A percentile compares a stretch with the other conserved stretches of the same genome.
These are phyloP conservation scores for Candida albicans DNA, from an alignment of 1,139 yeast species.

Conservation along the genomic window DNA sequence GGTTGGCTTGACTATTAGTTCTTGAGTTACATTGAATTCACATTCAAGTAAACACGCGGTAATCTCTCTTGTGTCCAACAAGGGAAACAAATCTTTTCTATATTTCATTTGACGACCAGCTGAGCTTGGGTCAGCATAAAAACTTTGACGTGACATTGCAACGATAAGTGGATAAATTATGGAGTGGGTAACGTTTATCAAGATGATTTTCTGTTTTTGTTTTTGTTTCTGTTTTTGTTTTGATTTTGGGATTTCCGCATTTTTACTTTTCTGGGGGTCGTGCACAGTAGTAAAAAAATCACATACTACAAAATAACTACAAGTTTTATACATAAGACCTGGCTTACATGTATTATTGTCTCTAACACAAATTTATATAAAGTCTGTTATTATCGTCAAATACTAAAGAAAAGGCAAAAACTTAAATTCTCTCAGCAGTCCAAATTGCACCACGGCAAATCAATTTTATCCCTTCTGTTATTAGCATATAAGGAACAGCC, in stretches of 20 bases:
- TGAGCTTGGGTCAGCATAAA: not conserved
- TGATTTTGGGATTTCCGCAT: not conserved
- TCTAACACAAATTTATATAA: no score
- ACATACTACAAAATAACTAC: no score
- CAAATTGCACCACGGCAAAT: conserved; percentile 88
- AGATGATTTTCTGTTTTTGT: not conserved
- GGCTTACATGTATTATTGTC: no score
- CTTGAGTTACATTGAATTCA: conserved; percentile 64
- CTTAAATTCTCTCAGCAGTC: conserved; percentile 78
- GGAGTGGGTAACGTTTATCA: no score
- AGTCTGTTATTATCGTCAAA: no score
- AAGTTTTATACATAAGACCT: no score
- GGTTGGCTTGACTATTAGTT: conserved; percentile 64
- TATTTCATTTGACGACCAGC: conserved; percentile 1
- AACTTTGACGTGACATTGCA: conserved; percentile 2
- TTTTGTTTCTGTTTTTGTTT: not conserved
- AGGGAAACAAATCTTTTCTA: conserved; percentile 53
- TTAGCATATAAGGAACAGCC: conserved; percentile 86
- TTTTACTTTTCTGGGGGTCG: no score
- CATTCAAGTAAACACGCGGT: conserved; percentile 62
- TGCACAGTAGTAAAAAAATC: no score
- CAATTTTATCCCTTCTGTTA: conserved; percentile 83
- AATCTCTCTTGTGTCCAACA: conserved; percentile 65
- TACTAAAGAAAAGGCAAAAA: no score
- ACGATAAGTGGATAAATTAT: not conserved